Evolutionary conservation across 2,329 filamentous ascomycete species (phyloP).

Genomic region (Sporothrix phasma): DNA sequence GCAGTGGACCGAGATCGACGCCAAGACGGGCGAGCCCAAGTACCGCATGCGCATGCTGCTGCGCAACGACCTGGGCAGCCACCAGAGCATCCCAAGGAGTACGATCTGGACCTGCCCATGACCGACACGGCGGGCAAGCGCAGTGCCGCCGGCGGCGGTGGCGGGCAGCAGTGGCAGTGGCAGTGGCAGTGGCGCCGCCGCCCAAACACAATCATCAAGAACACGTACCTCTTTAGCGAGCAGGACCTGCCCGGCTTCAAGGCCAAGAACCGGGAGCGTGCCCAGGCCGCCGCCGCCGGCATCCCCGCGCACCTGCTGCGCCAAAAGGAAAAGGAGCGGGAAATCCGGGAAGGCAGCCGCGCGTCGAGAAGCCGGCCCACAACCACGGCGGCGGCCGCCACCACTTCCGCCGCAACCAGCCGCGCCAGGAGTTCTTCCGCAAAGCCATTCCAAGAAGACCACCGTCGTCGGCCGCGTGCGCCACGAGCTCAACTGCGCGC

Average conservation of each 20-base stretch:
- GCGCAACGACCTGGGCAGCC: constrained; percentile 50
- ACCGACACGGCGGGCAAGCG: constrained; percentile 23
- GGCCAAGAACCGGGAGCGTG: constrained; percentile 44
- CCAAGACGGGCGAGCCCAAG: constrained; percentile 42
- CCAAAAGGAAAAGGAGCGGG: constrained; percentile 27
- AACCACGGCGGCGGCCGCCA: constrained; percentile 24
- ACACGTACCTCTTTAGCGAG: constrained; percentile 88
- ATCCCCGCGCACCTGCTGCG: constrained; percentile 49
- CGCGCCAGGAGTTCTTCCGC: constrained; percentile 46
- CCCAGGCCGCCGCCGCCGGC: constrained; percentile 47
- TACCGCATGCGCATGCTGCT: constrained; percentile 56
- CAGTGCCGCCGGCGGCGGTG: neutral
- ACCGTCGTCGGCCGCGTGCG: constrained; percentile 61
- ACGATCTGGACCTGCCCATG: constrained; percentile 64
- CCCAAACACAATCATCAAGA: constrained; percentile 50
- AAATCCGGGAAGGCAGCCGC: too few species aligned
- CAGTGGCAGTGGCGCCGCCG: neutral
- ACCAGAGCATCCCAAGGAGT: constrained; percentile 75
- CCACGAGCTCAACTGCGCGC: constrained; percentile 67
- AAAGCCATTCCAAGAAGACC: constrained; percentile 73
- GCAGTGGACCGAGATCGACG: constrained; percentile 41
- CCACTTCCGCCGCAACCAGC: constrained; percentile 20
- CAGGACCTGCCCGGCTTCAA: constrained; percentile 78
- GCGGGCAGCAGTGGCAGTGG: neutral
- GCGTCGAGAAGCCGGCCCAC: constrained; percentile 30